These are phyloP conservation scores for Mycena alexandri DNA, from an alignment of 768 basidiomycete genomes.

Conservation along the genomic window DNA sequence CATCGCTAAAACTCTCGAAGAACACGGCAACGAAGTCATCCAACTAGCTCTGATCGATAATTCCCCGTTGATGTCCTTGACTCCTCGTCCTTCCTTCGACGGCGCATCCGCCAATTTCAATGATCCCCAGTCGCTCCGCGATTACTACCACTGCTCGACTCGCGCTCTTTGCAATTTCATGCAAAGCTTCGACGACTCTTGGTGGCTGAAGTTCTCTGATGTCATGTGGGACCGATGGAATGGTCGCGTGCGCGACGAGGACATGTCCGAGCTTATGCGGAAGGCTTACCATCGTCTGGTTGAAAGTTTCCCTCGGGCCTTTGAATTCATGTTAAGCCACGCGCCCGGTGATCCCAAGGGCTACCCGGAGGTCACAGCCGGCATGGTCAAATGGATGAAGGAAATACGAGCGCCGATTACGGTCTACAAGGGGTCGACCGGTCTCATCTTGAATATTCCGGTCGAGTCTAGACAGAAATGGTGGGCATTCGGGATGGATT, in stretches of 20 bases:
- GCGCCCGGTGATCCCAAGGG: too few species aligned
- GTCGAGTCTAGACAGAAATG: too few species aligned
- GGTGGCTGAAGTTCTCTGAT: slow-evolving; percentile 4
- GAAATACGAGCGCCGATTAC: too few species aligned
- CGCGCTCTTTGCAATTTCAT: too few species aligned
- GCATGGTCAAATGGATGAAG: too few species aligned
- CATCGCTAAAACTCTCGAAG: background rate
- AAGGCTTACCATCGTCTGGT: background rate
- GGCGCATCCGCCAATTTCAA: background rate
- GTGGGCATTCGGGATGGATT: too few species aligned
- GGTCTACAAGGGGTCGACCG: too few species aligned
- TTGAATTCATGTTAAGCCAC: too few species aligned
- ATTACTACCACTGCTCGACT: background rate
- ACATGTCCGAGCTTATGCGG: slow-evolving; percentile 14
- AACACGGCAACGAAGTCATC: slow-evolving; percentile 5
- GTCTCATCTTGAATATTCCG: too few species aligned
- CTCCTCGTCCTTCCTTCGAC: background rate
- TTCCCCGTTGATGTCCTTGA: background rate
- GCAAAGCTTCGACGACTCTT: background rate
- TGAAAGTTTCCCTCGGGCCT: too few species aligned
- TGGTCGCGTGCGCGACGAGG: background rate
- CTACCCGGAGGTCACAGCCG: too few species aligned
- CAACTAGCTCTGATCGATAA: slow-evolving; percentile 15
- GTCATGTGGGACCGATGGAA: slow-evolving; percentile 14
- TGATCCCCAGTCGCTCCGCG: background rate